These are phyloP conservation scores for Solanum virginianum DNA, from an alignment of 257 asterid genomes.

Conservation along the genomic window DNA sequence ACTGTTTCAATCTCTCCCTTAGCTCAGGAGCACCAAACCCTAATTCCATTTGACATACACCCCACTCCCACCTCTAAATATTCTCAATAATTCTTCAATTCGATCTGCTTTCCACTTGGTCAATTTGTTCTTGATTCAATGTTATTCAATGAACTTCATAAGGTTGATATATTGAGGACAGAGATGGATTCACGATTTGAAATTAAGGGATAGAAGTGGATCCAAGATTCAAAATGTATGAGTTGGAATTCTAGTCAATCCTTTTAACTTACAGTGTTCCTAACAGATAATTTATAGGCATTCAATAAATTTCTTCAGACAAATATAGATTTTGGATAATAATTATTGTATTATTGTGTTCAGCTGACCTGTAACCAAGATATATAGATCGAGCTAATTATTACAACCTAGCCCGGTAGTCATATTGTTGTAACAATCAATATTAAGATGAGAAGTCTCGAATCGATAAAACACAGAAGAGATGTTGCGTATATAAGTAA, in stretches of 20 bases:
- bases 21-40: conserved; percentile 12
- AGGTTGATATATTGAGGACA: neutral
- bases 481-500: no score
- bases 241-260: neutral
- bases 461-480: no score
- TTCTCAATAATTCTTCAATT: neutral
- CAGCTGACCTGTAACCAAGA: neutral
- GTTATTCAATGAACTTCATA: neutral
- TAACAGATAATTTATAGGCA: neutral
- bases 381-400: no score
- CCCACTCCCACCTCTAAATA: neutral
- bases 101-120: neutral
- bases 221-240: neutral
- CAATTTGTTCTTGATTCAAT: neutral
- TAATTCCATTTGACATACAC: neutral
- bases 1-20: conserved; percentile 8
- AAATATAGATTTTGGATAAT: neutral
- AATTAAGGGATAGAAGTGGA: neutral
- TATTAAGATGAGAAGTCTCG: no score
- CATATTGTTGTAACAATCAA: no score
- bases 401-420: no score
- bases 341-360: neutral
- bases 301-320: neutral
- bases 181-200: neutral
- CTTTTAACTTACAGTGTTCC: no score